These are phyloP conservation scores for Mucor circinelloides DNA, from an alignment of 371 early-diverging fungal genomes.

Conservation along the genomic window DNA sequence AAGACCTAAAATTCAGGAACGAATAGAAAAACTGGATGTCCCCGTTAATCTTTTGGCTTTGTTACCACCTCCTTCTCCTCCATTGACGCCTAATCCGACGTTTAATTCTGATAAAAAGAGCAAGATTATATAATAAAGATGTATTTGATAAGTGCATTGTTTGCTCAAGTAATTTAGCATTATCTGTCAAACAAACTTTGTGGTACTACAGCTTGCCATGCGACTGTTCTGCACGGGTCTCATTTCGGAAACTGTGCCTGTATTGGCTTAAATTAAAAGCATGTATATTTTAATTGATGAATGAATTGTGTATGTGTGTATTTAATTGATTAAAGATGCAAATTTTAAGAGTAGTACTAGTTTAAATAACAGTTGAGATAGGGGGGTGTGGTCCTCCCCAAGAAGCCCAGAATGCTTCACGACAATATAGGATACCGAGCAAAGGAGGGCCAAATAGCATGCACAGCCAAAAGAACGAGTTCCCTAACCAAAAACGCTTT, in stretches of 20 bases:
- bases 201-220: not conserved
- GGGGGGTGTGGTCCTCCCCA: not conserved
- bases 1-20: slow-evolving; percentile 25
- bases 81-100: not conserved
- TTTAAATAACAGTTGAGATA: not conserved
- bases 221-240: not conserved
- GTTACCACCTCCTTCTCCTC: not conserved
- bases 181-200: not conserved
- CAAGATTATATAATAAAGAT: not conserved
- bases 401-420: slow-evolving; percentile 48
- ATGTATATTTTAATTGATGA: not conserved
- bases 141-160: not conserved
- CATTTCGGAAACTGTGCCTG: not conserved
- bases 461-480: slow-evolving; percentile 87
- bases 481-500: slow-evolving; percentile 70
- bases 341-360: not conserved
- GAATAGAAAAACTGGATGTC: slow-evolving; percentile 33
- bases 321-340: not conserved
- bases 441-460: slow-evolving; percentile 83
- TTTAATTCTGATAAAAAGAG: not conserved
- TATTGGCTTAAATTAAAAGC: not conserved
- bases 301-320: not conserved
- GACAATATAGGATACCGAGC: slow-evolving; percentile 76
- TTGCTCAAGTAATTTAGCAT: not conserved
- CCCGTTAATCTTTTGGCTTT: slow-evolving; percentile 5